Conservation (phyloP, 2,329 filamentous ascomycete genomes). For the Thermothelomyces thermophilus region DNA sequence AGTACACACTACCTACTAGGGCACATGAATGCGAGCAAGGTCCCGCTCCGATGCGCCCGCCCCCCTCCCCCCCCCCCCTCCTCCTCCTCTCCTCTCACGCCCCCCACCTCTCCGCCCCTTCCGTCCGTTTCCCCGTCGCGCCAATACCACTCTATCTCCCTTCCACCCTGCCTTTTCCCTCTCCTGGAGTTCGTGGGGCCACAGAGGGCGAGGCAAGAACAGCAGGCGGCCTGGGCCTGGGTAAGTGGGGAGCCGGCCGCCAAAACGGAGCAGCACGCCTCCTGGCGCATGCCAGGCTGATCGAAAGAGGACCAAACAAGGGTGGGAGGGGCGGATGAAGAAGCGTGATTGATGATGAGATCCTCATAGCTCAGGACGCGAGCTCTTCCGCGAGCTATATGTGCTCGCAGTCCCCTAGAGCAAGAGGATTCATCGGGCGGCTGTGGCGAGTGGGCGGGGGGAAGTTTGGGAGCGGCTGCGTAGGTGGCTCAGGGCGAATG, state of each 20-base stretch:
- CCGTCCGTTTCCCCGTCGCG: neutral
- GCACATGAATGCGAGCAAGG: neutral
- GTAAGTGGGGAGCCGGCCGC: neutral
- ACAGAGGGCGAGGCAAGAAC: conserved; percentile 2
- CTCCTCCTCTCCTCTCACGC: neutral
- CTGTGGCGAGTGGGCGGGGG: neutral
- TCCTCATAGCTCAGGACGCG: too few species aligned
- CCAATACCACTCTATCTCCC: neutral
- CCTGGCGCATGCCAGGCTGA: conserved; percentile 1
- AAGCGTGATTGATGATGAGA: too few species aligned
- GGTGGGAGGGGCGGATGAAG: neutral
- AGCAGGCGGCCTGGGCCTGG: conserved; percentile 6
- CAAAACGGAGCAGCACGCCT: conserved; percentile 1
- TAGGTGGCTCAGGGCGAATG: conserved; percentile 9
- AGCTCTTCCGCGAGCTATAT: too few species aligned
- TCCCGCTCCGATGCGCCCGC: neutral
- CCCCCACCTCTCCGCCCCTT: neutral
- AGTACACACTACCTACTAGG: too few species aligned
- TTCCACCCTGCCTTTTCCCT: too few species aligned
- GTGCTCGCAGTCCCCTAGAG: too few species aligned
- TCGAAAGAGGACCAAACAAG: neutral
- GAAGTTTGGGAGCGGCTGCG: neutral
- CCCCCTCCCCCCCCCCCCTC: neutral
- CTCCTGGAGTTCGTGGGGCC: conserved; percentile 1
- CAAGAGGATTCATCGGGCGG: too few species aligned